These are phyloP conservation scores for Blastocystis sp. DNA, from an alignment of 352 stramenopile genomes.

Conservation along the genomic window DNA sequence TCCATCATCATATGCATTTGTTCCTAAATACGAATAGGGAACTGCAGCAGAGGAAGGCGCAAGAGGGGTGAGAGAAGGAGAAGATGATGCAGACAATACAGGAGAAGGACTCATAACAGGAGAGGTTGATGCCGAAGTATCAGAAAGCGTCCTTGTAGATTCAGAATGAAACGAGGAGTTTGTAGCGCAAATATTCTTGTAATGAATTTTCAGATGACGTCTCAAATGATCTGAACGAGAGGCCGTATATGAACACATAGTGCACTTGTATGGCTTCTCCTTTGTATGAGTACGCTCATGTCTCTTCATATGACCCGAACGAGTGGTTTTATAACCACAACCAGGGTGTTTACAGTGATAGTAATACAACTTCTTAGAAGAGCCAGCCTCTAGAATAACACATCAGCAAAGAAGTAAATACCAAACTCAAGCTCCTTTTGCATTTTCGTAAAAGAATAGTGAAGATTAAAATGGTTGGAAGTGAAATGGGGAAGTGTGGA, in stretches of 20 bases:
- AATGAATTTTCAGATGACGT: conserved; percentile 59
- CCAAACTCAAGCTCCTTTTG: background rate
- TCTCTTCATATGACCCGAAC: conserved; percentile 56
- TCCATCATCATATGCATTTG: conserved; percentile 8
- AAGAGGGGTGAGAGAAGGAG: conserved; percentile 16
- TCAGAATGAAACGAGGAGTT: background rate
- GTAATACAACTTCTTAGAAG: conserved; percentile 54
- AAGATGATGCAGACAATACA: conserved; percentile 53
- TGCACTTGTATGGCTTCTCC: conserved; percentile 58
- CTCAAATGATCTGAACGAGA: conserved; percentile 57
- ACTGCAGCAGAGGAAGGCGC: background rate
- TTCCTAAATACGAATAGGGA: background rate
- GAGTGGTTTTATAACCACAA: conserved; percentile 60
- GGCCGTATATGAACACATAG: conserved; percentile 49
- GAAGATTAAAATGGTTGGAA: conserved; percentile 29
- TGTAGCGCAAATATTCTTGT: conserved; percentile 48
- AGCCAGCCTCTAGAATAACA: background rate
- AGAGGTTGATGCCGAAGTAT: background rate
- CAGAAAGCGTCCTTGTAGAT: background rate
- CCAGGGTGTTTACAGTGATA: conserved; percentile 57
- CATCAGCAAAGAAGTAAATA: background rate
- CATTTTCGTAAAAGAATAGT: background rate
- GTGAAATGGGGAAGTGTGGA: conserved; percentile 13
- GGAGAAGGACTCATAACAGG: conserved; percentile 24
- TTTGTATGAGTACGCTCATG: conserved; percentile 62